Conservation (phyloP, 148 eudicot genomes). For the Diospyros lotus region DNA sequence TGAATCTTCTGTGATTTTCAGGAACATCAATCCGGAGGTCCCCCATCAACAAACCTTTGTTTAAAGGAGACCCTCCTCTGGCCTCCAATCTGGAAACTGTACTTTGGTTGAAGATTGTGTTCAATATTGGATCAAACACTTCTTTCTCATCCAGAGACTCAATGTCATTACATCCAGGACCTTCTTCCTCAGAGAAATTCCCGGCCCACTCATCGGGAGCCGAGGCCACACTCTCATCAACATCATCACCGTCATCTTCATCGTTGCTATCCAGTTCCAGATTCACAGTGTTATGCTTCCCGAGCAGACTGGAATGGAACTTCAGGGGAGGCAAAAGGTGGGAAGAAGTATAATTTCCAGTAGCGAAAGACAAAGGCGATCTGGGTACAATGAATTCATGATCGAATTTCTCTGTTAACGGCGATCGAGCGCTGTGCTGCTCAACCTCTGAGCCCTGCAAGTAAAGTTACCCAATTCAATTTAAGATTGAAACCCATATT, state of each 20-base stretch:
- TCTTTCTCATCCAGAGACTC: constrained; percentile 24
- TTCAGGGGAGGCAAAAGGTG: constrained; percentile 65
- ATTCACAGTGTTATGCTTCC: constrained; percentile 34
- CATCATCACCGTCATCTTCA: constrained; percentile 34
- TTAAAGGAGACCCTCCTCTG: constrained; percentile 33
- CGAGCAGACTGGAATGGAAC: constrained; percentile 59
- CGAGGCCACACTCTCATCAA: constrained; percentile 72
- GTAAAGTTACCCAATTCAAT: background rate
- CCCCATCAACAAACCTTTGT: constrained; percentile 50
- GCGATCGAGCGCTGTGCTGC: constrained; percentile 27
- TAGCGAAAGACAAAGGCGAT: constrained; percentile 41
- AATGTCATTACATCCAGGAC: constrained; percentile 18
- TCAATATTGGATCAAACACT: constrained; percentile 17
- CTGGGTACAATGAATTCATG: constrained; percentile 31
- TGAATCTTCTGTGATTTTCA: constrained; percentile 25
- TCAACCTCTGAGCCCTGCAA: constrained; percentile 52
- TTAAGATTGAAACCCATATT: background rate
- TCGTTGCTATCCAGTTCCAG: constrained; percentile 32
- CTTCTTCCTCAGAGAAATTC: constrained; percentile 50
- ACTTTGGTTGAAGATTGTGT: constrained; percentile 1
- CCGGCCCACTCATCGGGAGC: constrained; percentile 44
- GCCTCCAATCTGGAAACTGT: background rate
- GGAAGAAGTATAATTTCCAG: constrained; percentile 36
- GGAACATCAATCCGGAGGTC: constrained; percentile 59
- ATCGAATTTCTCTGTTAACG: constrained; percentile 42